Base-by-base conservation (phyloP, 1,284 basidiomycete genomes). In the Tylopilus sp. region DNA sequence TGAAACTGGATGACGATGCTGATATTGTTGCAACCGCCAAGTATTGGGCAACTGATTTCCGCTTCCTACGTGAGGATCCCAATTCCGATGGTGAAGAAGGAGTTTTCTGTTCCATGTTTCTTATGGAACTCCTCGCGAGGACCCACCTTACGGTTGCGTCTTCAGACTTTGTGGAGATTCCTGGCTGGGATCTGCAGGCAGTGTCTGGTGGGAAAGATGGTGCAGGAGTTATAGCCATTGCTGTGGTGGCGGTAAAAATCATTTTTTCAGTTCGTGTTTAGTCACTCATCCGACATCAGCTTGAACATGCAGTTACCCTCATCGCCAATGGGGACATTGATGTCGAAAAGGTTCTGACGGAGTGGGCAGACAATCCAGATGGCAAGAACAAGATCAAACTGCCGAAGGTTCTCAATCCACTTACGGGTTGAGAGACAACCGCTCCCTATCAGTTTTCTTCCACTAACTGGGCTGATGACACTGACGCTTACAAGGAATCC, bases 371-470 rank as follows among this genome's bases (percentile, higher is more conserved):
- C 16, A 12, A 24, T 3, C 12, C 24, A 3, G n/a, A 60, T 9
- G 13, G 39, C 12, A 63, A 58, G 53, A 24, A 24, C 18, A 58
- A 53, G 26, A 33, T 58, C 51, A 63, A 58, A 29, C 49, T 63
- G 4, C 57, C 26, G 7, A 62, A 62, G 19, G 49, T 62, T 22
- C 51, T 62, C 38, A 62, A 62, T 22, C 52, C 41, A 26, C 26
- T 18, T 6, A 62, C 56, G 3, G 56, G 61, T 4, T 19, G 15
- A 2, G 38, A 58, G 19, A 33, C 38, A 1, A 32, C 29, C 4
- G 26, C 32, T 18, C 61, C 61, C 3, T 62, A 41, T 15, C 39
- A 57, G 22, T 57, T 62, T 24, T 62, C 26, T 16, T 36, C 55
- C 4, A 24, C 49, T 2, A 57, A 53, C 22, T 62, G 61, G 61